These are phyloP conservation scores for Lentinula sp. DNA, from an alignment of 768 basidiomycete genomes.

Conservation along the genomic window DNA sequence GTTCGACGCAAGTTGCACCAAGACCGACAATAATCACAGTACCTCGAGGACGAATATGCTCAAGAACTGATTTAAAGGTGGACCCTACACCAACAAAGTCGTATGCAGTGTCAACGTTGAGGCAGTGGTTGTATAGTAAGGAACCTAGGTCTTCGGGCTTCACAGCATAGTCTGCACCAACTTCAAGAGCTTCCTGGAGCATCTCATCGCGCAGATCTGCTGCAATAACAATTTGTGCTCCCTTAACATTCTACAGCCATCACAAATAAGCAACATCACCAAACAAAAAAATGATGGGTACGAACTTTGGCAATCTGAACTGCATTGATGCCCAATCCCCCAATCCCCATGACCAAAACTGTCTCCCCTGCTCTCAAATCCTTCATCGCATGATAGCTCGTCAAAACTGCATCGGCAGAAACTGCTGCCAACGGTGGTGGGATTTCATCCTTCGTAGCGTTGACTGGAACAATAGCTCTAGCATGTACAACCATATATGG, in stretches of 20 bases:
- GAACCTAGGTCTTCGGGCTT: neutral
- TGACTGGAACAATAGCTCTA: neutral
- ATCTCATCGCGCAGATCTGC: neutral
- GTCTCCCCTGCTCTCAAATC: neutral
- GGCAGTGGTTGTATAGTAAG: neutral
- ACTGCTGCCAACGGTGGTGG: neutral
- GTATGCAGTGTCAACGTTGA: neutral
- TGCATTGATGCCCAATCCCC: constrained; percentile 1
- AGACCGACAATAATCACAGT: neutral
- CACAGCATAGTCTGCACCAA: neutral
- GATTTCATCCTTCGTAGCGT: neutral
- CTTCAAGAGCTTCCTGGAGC: neutral
- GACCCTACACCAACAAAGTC: neutral
- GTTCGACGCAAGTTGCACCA: neutral
- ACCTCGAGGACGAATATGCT: neutral
- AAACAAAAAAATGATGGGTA: neutral
- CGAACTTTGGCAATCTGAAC: constrained; percentile 4
- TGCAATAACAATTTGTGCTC: neutral
- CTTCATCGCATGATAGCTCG: constrained; percentile 2
- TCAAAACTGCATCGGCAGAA: neutral
- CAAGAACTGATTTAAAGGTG: neutral
- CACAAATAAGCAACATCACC: neutral
- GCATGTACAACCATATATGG: neutral
- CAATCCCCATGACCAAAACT: neutral
- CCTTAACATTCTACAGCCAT: neutral